Percentiles rank a stretch among this genome's conserved stretches.
Evolutionary conservation across 164 flowering plant species (phyloP).

Genomic region (Piper betle): DNA sequence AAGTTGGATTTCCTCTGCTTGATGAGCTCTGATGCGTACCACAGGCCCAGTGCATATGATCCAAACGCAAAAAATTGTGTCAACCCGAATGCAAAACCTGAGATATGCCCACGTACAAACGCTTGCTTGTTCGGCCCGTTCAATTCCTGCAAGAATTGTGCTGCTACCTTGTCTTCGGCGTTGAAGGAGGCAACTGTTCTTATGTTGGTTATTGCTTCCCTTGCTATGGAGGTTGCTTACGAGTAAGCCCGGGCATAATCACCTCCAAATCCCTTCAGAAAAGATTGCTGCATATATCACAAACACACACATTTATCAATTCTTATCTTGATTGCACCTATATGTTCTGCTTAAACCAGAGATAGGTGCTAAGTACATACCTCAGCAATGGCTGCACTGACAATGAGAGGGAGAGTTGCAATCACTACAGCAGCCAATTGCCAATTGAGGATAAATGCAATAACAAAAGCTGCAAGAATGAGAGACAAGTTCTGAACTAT

Average conservation of each 20-base stretch:
- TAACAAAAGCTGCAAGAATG: slow-evolving; percentile 43
- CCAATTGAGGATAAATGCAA: slow-evolving; percentile 59
- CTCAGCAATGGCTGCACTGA: slow-evolving; percentile 58
- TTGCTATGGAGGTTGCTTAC: slow-evolving; percentile 49
- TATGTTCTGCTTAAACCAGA: not conserved
- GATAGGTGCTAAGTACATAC: slow-evolving; percentile 12
- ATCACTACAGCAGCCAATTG: slow-evolving; percentile 47
- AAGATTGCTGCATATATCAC: slow-evolving; percentile 42
- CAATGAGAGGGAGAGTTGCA: slow-evolving; percentile 57
- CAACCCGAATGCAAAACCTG: slow-evolving; percentile 60
- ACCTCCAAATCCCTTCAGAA: slow-evolving; percentile 71
- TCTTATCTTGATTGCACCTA: not conserved
- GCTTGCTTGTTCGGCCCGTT: slow-evolving; percentile 36
- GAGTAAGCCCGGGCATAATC: slow-evolving; percentile 39
- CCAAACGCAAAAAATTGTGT: slow-evolving; percentile 46
- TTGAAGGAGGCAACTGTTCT: slow-evolving; percentile 71
- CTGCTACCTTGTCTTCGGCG: slow-evolving; percentile 37
- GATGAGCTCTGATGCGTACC: slow-evolving; percentile 62
- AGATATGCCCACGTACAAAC: slow-evolving; percentile 50
- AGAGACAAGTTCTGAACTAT: slow-evolving; percentile 63
- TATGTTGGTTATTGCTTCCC: slow-evolving; percentile 65
- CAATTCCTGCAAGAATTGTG: slow-evolving; percentile 35
- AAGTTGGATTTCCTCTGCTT: slow-evolving; percentile 34
- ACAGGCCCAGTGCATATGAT: slow-evolving; percentile 64
- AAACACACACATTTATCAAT: too few species aligned